phyloP scores from a whole-genome alignment of 441 rosid species.

The Erysimum pusillum region DNA sequence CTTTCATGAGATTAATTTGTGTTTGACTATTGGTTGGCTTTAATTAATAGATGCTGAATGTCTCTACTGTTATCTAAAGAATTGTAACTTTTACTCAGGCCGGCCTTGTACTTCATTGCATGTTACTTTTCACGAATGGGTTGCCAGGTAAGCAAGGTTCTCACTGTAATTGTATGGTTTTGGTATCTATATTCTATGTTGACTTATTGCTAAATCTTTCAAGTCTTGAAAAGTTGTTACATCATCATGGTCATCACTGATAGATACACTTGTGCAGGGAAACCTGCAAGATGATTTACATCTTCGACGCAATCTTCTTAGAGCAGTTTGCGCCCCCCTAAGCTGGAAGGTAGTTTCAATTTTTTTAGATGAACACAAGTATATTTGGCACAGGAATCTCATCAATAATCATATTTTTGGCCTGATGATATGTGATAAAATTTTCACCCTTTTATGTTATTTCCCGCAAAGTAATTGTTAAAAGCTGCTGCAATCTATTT shows the following conservation, averaged over 20 bases:
- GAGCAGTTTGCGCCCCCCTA: constrained; percentile 66
- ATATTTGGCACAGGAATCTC: constrained; percentile 12
- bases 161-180: constrained; percentile 25
- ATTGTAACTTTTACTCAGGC: constrained; percentile 65
- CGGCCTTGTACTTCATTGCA: constrained; percentile 80
- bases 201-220: constrained; percentile 15
- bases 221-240: constrained; percentile 27
- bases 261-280: constrained; percentile 63
- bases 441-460: constrained; percentile 12
- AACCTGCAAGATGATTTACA: constrained; percentile 81
- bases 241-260: constrained; percentile 22
- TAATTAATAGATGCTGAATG: constrained; percentile 24
- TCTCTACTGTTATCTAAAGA: constrained; percentile 41
- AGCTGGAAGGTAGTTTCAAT: constrained; percentile 72
- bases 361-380: constrained; percentile 20
- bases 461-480: constrained; percentile 17
- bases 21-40: constrained; percentile 13
- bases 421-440: constrained; percentile 29
- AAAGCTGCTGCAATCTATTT: constrained; percentile 32
- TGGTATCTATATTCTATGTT: constrained; percentile 30
- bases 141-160: constrained; percentile 77
- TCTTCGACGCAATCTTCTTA: constrained; percentile 81
- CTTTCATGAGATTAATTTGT: constrained; percentile 11
- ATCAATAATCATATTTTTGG: constrained; percentile 21
- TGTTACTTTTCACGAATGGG: constrained; percentile 85